Evolutionary conservation across 257 asterid genomes (phyloP), one percentile per base, ranked within the genome.

Genomic region (Forsythia viridissima): DNA sequence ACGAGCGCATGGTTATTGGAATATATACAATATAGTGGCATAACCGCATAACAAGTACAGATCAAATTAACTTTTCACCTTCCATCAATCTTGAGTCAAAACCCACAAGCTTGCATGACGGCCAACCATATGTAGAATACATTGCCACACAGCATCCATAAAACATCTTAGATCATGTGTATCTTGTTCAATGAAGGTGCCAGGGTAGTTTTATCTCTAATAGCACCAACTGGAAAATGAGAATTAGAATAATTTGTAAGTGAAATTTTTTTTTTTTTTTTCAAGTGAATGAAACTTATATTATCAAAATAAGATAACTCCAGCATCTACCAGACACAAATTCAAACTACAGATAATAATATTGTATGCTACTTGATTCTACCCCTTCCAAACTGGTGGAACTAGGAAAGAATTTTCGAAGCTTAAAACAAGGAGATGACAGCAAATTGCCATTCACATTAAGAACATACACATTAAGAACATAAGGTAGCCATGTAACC

Each of bases 41-140:
- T 20, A 43, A 43, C 81, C 78, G 77, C 81, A 84, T 2, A 82
- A 68, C 39, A 51, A 66, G 34, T 42, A 77, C 20, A 66, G 12
- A 44, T 79, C 67, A 36, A 20, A 18, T 20, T n/a, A 57, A 34
- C 8, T 36, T 30, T 73, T 37, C 69, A 67, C 24, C 30, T 16
- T 63, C 34, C 20, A 70, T 13, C 2, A 42, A 46, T 65, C 38
- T 79, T 40, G 34, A 34, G 76, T 43, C 40, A 37, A 30, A 6
- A 57, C 36, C 20, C 72, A 38, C 24, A 41, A 67, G 66, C 77
- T 70, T 40, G 63, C 83, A 59, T 21, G 30, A 48, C 48, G 76
- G 76, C 43, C 59, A 41, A 77, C 74, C 21, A 30, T 63, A 63
- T 39, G 7, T 5, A 51, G 18, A 59, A 44, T 18, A 55, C 55